Base-by-base conservation (phyloP, 805 yeast genomes). In the Clavispora asparagi region DNA sequence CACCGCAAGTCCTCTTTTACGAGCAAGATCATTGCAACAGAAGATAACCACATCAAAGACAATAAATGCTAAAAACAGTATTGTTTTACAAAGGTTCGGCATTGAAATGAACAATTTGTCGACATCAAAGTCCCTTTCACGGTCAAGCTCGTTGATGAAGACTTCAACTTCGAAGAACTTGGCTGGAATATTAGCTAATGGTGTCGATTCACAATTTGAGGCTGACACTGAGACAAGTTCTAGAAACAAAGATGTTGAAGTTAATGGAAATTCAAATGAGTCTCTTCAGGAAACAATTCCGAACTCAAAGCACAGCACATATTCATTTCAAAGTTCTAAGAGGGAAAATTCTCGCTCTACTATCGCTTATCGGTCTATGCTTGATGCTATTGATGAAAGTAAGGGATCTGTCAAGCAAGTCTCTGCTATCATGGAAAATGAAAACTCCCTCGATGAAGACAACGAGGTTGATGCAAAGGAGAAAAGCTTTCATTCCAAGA, bases 101-200 rank as follows among this genome's bases (percentile, higher is more conserved):
- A 69, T 70, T 39, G 68, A 64, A 27, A 54, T 63, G 40, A 39
- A 45, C 38, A 43, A 56, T 36, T 44, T 59, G 25, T 43, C 54
- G 17, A 47, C 40, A 42, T 51, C 43, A 46, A 40, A 48, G 29
- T 8, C 40, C 4, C 45, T 59, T 52, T 50, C 56, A 2, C 49
- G 55, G 6, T 52, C 58, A 9, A 54, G 54, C 46, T 46, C 57
- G 6, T 52, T 54, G 33, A 42, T 64, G 40, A 70, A 70, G 50
- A 68, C 73, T 8, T 68, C 75, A 8, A 67, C 71, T 32, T 68
- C 74, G 0, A 65, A 57, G 45, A 65, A 66, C 41, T 51, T 61
- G 30, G 52, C 63, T 2, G 52, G 54, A 6, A 52, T 54, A 16
- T 43, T 57, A 38, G 33, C 25, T 3, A 27, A 41, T n/a, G 37